Base-by-base conservation (phyloP, 225 moss, liverwort and hornwort species). In the Antitrichia curtipendula region DNA sequence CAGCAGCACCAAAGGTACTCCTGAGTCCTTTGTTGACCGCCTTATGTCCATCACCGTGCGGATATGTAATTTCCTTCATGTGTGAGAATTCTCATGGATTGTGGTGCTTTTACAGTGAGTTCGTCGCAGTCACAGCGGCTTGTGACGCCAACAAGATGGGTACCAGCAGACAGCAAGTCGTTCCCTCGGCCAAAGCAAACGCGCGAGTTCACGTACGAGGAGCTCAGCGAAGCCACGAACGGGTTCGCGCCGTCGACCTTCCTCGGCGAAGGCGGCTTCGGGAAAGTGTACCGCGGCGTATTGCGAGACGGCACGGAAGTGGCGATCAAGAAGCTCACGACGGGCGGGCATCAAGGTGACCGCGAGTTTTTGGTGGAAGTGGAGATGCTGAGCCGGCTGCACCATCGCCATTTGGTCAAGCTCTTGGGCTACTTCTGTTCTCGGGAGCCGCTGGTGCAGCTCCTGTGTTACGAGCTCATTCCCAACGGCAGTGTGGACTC, bases 291-390 rank as follows among this genome's bases (percentile, higher is more conserved):
- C 83, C 88, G 95, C 65, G 97, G 97, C 28, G 72, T 94, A 34
- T 71, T 98, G 93, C 91, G 69, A 52, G 97, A 96, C 86, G 97
- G 97, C 20, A 96, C 96, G 36, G 95, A 95, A 77, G 97, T 98
- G 86, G 97, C 97, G 9, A 96, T 98, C 45, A 98, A 98, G 89
- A 98, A 98, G 91, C 96, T 98, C n/a, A 96, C 97, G 24, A 95
- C 92, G 49, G 97, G 97, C 21, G 97, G 97, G 13, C 97, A 98
- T 87, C 97, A 98, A 89, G 97, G 97, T n/a, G 97, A 98, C 38
- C 92, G 96, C 22, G 97, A 98, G 90, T 98, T 98, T 90, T 88
- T 98, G 75, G 97, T 98, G 36, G 97, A 98, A 88, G 97, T 98
- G 57, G 97, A 98, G 91, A 98, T 98, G 97, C 81, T 98, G 75